phyloP scores from a whole-genome alignment of 495 filamentous ascomycete species.

The Aspergillus biplanus region DNA sequence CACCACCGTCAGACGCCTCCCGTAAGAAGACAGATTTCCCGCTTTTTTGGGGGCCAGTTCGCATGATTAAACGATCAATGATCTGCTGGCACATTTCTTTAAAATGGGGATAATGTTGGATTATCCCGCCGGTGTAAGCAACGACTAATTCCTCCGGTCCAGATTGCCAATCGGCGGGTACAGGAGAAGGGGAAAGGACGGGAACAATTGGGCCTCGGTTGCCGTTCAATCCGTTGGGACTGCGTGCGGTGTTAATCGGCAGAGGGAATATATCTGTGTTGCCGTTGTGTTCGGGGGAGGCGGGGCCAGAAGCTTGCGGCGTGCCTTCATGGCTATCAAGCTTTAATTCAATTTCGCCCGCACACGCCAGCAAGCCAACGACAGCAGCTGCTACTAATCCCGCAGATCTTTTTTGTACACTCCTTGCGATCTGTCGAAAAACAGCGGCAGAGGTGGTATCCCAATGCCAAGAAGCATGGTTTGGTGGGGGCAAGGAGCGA shows the following conservation, averaged over 20 bases:
- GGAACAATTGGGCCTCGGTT: slow-evolving; percentile 48
- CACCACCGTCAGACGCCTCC: slow-evolving; percentile 75
- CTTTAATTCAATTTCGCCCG: slow-evolving; percentile 62
- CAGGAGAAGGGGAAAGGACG: slow-evolving; percentile 40
- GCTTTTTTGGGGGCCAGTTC: slow-evolving; percentile 55
- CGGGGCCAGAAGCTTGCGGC: slow-evolving; percentile 32
- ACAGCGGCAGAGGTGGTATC: slow-evolving; percentile 55
- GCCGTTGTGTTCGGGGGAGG: slow-evolving; percentile 36
- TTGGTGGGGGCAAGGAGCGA: slow-evolving; percentile 54
- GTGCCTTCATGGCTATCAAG: slow-evolving; percentile 47
- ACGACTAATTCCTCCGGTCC: slow-evolving; percentile 68
- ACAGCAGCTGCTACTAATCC: slow-evolving; percentile 73
- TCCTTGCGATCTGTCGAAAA: slow-evolving; percentile 63
- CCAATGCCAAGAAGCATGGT: slow-evolving; percentile 59
- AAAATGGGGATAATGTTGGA: slow-evolving; percentile 75
- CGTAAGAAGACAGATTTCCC: slow-evolving; percentile 65
- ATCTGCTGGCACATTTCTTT: slow-evolving; percentile 68
- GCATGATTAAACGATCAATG: slow-evolving; percentile 65
- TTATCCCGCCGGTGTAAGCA: slow-evolving; percentile 79
- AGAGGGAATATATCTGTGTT: slow-evolving; percentile 19
- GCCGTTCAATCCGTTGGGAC: slow-evolving; percentile 18
- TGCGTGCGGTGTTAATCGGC: not conserved
- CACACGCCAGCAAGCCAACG: slow-evolving; percentile 67
- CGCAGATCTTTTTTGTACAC: slow-evolving; percentile 69
- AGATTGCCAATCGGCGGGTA: slow-evolving; percentile 48